These are phyloP conservation scores for Populus euphratica DNA, from an alignment of 345 rosid species.

Conservation along the genomic window DNA sequence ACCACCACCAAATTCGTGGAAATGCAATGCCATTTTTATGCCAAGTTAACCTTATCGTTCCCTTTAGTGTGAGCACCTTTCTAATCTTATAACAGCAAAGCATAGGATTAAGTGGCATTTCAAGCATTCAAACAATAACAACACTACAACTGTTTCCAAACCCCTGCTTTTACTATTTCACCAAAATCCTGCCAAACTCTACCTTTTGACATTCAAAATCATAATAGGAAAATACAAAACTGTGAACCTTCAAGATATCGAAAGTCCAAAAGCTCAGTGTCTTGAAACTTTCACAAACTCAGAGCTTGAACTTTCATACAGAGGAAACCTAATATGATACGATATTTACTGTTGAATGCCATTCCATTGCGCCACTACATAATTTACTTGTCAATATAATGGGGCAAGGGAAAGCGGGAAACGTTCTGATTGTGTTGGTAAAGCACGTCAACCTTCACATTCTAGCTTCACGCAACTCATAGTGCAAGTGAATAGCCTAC, in stretches of 20 bases:
- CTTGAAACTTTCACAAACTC: not conserved
- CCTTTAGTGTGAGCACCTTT: not conserved
- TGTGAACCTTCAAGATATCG: not conserved
- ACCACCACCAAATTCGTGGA: not conserved
- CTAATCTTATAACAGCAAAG: not conserved
- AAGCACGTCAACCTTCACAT: not conserved
- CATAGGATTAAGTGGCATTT: not conserved
- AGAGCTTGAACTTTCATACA: not conserved
- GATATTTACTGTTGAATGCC: not conserved
- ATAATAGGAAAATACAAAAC: not conserved
- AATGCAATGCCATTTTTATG: not conserved
- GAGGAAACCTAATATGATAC: not conserved
- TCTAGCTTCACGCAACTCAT: not conserved
- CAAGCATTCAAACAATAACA: not conserved
- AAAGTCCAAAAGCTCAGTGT: not conserved
- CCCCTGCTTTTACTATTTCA: not conserved
- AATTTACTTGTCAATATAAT: not conserved
- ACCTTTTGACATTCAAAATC: not conserved
- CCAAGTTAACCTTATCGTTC: not conserved
- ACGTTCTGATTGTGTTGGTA: not conserved
- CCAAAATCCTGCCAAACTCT: not conserved
- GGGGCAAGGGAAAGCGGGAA: not conserved
- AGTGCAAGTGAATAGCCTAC: not conserved
- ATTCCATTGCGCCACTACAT: not conserved
- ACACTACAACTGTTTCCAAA: not conserved